Evolutionary conservation across 2,329 filamentous ascomycete genomes (phyloP), one percentile per base, ranked within the genome.

Genomic region (Aspergillus sp.): DNA sequence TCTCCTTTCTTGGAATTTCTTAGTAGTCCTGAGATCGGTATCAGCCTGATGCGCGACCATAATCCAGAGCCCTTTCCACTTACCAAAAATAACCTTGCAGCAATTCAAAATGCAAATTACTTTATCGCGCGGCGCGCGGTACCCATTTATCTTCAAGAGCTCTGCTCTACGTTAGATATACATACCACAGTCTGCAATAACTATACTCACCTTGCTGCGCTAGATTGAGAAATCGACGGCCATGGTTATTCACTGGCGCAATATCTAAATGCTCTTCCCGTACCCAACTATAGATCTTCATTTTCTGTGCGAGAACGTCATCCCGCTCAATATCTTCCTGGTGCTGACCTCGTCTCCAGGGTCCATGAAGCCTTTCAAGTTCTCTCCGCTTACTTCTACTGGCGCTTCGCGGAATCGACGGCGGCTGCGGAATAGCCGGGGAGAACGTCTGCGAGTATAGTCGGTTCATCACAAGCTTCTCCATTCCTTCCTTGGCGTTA

Each of bases 391-490:
- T 84, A 20, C 84, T 79, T 66, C 86, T 84, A 30, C 81, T 79
- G 17, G 82, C 64, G 46, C 64, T 73, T 46, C 70, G 59, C 4
- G 70, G 82, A 20, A 85, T 79, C 32, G 86, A 79, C 52, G 89
- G 86, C 3, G 89, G 85, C 1, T 88, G 79, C 3, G 89, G 82
- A 53, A 98, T 98, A 12, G 88, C 88, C 0, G 93, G 93, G 0
- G 91, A 96, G 65, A 98, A 98, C 0, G 93, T 97, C 68, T 98
- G 93, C 1, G 84, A 83, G 68, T 98, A 98, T 4, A 98, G 74
- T 48, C 94, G 79, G 66, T 98, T 98, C 94, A 98, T 98, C 56
- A 98, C 94, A 3, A 98, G 78, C 67, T 98, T 98, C 73, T 98
- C 93, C 93, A 98, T 98, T 30, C 93, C 93, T 71, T 98, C 93